Conservation (phyloP, 768 basidiomycete species). For the Crepidotus variabilis region DNA sequence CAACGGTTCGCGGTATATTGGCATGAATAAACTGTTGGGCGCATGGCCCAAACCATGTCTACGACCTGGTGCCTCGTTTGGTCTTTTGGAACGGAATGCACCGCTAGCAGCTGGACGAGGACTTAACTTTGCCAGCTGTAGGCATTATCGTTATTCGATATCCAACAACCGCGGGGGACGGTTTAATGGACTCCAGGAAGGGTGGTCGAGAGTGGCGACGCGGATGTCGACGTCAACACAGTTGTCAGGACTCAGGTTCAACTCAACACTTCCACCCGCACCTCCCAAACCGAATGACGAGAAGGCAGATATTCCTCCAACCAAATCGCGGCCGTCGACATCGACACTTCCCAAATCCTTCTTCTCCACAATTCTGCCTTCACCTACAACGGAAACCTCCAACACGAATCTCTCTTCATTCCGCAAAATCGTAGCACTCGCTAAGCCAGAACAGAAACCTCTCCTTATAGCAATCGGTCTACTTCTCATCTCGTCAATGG, state of each 20-base stretch:
- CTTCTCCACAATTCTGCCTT: slow-evolving; percentile 14
- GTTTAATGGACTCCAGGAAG: not conserved
- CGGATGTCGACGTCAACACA: not conserved
- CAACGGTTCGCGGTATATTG: not conserved
- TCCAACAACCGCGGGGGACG: not conserved
- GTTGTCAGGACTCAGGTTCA: slow-evolving; percentile 11
- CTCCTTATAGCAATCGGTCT: slow-evolving; percentile 74
- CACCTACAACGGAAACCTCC: not conserved
- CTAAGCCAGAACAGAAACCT: slow-evolving; percentile 78
- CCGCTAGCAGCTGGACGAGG: not conserved
- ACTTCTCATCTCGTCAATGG: slow-evolving; percentile 81
- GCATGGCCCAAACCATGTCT: not conserved
- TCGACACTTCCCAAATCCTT: slow-evolving; percentile 9
- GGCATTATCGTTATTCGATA: not conserved
- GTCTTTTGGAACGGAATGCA: not conserved
- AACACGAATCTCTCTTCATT: slow-evolving; percentile 47
- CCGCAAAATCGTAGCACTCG: slow-evolving; percentile 71
- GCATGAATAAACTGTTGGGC: not conserved
- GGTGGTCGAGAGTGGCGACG: not conserved
- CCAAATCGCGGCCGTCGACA: slow-evolving; percentile 5
- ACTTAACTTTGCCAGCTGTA: not conserved
- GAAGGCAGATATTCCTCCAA: not conserved
- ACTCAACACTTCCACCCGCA: slow-evolving; percentile 13
- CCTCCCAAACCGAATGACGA: slow-evolving; percentile 3
- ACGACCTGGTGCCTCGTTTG: not conserved